Percentiles rank a stretch among this genome's conserved stretches.
These are phyloP conservation scores for Puya raimondii DNA, from an alignment of 176 grass and related monocot genomes.

Conservation along the genomic window DNA sequence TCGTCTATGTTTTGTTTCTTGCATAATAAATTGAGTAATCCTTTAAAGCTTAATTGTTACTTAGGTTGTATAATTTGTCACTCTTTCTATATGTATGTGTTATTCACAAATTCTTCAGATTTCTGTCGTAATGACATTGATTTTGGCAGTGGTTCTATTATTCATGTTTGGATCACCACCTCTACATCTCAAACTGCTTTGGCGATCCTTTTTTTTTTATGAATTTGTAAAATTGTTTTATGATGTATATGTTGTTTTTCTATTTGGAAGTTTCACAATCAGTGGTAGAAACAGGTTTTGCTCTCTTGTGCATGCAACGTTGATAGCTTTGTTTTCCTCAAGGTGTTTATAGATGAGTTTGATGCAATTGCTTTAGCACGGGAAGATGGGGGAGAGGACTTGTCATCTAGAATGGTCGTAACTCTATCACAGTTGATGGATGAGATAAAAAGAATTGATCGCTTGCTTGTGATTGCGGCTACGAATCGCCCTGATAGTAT, in stretches of 20 bases:
- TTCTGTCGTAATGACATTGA: no score
- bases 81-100: no score
- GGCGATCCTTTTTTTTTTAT: background rate
- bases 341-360: slow-evolving; percentile 99
- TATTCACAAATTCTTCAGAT: no score
- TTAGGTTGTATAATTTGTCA: no score
- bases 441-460: slow-evolving; percentile 64
- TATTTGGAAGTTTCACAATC: background rate
- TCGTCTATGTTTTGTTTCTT: no score
- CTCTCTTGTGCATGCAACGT: background rate
- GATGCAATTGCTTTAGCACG: slow-evolving; percentile 94
- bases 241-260: background rate
- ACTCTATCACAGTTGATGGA: slow-evolving; percentile 88
- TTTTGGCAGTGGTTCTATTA: no score
- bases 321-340: slow-evolving; percentile 10
- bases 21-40: no score
- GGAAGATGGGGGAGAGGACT: slow-evolving; percentile 65
- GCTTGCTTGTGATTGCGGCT: slow-evolving; percentile 72
- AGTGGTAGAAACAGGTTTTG: background rate
- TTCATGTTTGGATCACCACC: no score
- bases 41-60: no score
- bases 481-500: slow-evolving; percentile 83
- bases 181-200: no score
- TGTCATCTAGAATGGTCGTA: slow-evolving; percentile 86
- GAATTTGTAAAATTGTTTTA: background rate